phyloP scores from a whole-genome alignment of 2,329 filamentous ascomycete genomes.

The Talaromyces islandicus region DNA sequence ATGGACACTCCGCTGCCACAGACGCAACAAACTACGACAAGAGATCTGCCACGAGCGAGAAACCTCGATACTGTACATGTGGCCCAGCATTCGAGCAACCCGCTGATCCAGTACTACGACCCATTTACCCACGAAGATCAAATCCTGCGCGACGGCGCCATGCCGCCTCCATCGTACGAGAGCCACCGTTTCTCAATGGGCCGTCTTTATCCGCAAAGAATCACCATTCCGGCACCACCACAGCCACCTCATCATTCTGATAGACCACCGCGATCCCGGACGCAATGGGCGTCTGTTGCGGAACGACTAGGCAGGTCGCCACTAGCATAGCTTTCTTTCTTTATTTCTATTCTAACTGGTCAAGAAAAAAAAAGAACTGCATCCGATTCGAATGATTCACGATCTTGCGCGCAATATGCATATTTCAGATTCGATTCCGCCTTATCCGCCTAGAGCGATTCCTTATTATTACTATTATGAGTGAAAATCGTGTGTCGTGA shows the following conservation, averaged over 20 bases:
- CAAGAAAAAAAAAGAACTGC: neutral
- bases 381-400: neutral
- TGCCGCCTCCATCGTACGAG: slow-evolving; percentile 23
- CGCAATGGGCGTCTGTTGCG: slow-evolving; percentile 21
- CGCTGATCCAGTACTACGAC: slow-evolving; percentile 1
- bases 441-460: neutral
- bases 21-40: neutral
- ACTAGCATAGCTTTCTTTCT: neutral
- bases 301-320: slow-evolving; percentile 15
- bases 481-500: too few relatives aligned
- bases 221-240: neutral
- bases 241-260: neutral
- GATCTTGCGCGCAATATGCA: neutral
- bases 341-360: neutral
- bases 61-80: neutral
- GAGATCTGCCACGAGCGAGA: neutral
- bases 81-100: neutral
- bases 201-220: neutral
- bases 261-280: slow-evolving; percentile 2
- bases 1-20: neutral
- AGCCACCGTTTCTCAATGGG: slow-evolving; percentile 17
- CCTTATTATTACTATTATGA: neutral
- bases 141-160: slow-evolving; percentile 4
- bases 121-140: neutral
- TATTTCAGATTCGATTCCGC: neutral